Evolutionary conservation across 2,329 filamentous ascomycete genomes (phyloP).

Genomic region (Neofusicoccum sp.): DNA sequence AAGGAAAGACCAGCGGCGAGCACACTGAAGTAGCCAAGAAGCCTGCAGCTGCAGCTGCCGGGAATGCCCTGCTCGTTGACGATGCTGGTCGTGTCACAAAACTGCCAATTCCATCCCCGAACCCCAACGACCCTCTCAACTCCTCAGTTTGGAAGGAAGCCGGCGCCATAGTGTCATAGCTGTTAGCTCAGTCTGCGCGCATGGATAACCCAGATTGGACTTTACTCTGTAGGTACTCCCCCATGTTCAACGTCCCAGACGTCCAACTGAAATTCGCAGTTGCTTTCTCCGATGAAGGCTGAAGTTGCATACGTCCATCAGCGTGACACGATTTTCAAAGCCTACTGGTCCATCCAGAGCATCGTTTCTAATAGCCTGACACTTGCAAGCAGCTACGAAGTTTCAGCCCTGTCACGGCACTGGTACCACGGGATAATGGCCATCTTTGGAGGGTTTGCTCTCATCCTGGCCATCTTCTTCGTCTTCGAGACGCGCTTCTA

Average conservation of each 20-base stretch:
- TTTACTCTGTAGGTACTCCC: too few relatives aligned
- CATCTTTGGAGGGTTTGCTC: constrained; percentile 34
- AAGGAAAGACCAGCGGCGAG: constrained; percentile 10
- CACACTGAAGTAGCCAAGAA: not conserved
- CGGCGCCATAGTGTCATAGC: constrained; percentile 24
- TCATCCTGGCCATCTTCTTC: constrained; percentile 38
- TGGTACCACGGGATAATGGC: constrained; percentile 46
- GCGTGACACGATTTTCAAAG: constrained; percentile 35
- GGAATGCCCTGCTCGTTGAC: constrained; percentile 23
- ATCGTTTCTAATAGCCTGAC: constrained; percentile 34
- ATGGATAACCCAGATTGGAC: too few relatives aligned
- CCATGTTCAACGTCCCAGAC: fast-evolving
- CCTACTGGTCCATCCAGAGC: constrained; percentile 43
- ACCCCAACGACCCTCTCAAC: constrained; percentile 27
- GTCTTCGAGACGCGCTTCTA: constrained; percentile 43
- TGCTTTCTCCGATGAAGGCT: constrained; percentile 41
- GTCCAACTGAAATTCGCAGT: constrained; percentile 32
- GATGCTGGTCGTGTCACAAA: constrained; percentile 22
- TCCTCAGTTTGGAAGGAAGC: constrained; percentile 26
- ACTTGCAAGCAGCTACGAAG: constrained; percentile 37
- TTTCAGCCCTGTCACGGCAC: constrained; percentile 37
- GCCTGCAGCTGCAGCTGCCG: not conserved
- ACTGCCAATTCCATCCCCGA: constrained; percentile 24
- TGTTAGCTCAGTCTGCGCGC: constrained; percentile 36
- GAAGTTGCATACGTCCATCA: constrained; percentile 44